phyloP scores from a whole-genome alignment of 192 early-diverging fungal genomes.

The Pilobolus umbonatus region DNA sequence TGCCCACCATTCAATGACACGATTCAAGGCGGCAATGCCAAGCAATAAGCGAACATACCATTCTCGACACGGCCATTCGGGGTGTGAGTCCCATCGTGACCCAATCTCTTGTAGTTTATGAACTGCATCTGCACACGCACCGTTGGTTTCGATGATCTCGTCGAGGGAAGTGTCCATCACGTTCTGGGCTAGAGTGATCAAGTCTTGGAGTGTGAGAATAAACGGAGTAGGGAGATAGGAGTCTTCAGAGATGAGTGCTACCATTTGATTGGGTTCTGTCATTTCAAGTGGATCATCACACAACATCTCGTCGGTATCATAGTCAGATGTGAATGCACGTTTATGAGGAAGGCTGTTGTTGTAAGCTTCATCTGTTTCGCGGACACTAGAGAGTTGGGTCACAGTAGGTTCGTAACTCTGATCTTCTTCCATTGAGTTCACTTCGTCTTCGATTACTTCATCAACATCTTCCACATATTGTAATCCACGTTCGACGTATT shows the following conservation, averaged over 20 bases:
- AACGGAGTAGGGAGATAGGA: conserved; percentile 54
- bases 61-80: conserved; percentile 58
- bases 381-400: background rate
- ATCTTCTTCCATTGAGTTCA: conserved; percentile 4
- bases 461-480: conserved; percentile 45
- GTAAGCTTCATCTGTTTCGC: background rate
- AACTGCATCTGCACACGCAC: conserved; percentile 55
- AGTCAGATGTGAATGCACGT: background rate
- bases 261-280: background rate
- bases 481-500: conserved; percentile 62
- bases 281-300: background rate
- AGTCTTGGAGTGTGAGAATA: conserved; percentile 57
- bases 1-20: conserved; percentile 77
- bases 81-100: conserved; percentile 56
- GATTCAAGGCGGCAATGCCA: conserved; percentile 70
- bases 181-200: conserved; percentile 64
- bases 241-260: conserved; percentile 50
- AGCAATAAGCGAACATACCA: conserved; percentile 67
- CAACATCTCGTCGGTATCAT: background rate
- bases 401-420: background rate
- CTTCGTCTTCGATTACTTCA: conserved; percentile 24
- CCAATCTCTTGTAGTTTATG: conserved; percentile 57
- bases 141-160: conserved; percentile 54
- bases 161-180: conserved; percentile 65
- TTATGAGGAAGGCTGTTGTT: conserved; percentile 11